A percentile compares a stretch with the other conserved stretches of the same genome.
Conservation (phyloP, 1,284 basidiomycete species). For the Leccinum fallax region DNA sequence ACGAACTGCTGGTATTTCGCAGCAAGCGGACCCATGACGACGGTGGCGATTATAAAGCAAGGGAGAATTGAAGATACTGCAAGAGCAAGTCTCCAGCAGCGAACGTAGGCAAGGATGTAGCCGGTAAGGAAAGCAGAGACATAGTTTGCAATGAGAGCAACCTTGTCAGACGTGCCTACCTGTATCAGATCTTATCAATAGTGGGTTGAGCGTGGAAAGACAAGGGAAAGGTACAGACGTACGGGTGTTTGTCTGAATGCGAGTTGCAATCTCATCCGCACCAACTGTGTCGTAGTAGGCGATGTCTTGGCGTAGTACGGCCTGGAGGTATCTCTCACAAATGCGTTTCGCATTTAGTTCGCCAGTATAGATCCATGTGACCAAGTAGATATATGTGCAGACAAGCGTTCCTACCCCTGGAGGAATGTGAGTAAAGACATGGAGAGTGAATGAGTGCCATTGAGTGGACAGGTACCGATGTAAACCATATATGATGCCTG, state of each 20-base stretch:
- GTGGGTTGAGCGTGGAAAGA: neutral
- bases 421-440: neutral
- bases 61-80: slow-evolving; percentile 89
- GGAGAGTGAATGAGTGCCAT: too few species aligned
- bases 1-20: slow-evolving; percentile 72
- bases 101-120: slow-evolving; percentile 72
- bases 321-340: slow-evolving; percentile 73
- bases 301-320: slow-evolving; percentile 85
- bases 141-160: slow-evolving; percentile 68
- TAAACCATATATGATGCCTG: slow-evolving; percentile 67
- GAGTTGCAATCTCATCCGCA: slow-evolving; percentile 93
- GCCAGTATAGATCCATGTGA: slow-evolving; percentile 87
- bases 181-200: slow-evolving; percentile 73
- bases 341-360: slow-evolving; percentile 87
- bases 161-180: slow-evolving; percentile 88
- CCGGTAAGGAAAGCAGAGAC: slow-evolving; percentile 72
- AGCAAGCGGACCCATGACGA: slow-evolving; percentile 77
- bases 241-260: slow-evolving; percentile 94
- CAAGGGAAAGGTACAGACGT: slow-evolving; percentile 26
- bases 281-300: slow-evolving; percentile 93
- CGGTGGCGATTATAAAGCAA: slow-evolving; percentile 80
- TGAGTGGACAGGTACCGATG: slow-evolving; percentile 60
- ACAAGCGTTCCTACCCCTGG: slow-evolving; percentile 66
- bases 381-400: slow-evolving; percentile 80
- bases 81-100: slow-evolving; percentile 86